Conservation (phyloP, 2,329 filamentous ascomycete species). For the Cladosporium sp. region DNA sequence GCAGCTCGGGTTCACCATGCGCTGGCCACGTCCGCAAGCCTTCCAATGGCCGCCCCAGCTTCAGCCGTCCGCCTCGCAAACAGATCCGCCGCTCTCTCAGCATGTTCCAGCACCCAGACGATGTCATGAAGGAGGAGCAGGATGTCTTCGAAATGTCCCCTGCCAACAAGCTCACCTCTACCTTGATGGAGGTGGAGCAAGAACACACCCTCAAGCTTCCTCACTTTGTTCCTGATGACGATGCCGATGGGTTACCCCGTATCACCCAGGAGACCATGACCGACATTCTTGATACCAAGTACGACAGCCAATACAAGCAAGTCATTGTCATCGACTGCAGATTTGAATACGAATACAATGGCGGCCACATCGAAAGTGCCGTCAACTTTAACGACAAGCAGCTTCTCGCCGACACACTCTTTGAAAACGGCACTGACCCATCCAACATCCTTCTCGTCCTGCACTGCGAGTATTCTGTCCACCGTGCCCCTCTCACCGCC, state of each 20-base stretch:
- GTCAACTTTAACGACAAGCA: slow-evolving; percentile 98
- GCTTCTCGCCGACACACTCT: slow-evolving; percentile 72
- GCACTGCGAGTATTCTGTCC: slow-evolving; percentile 97
- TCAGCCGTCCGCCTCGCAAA: slow-evolving; percentile 70
- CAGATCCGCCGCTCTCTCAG: slow-evolving; percentile 88
- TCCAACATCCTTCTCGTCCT: slow-evolving; percentile 80
- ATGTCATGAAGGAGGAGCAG: slow-evolving; percentile 77
- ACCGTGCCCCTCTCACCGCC: slow-evolving; percentile 93
- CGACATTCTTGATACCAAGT: slow-evolving; percentile 83
- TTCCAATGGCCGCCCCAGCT: slow-evolving; percentile 55
- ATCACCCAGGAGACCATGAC: slow-evolving; percentile 79
- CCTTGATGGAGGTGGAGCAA: slow-evolving; percentile 75
- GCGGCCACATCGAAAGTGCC: slow-evolving; percentile 88
- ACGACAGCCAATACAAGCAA: slow-evolving; percentile 69
- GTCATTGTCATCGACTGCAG: slow-evolving; percentile 91
- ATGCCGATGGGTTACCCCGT: slow-evolving; percentile 80
- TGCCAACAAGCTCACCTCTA: slow-evolving; percentile 56
- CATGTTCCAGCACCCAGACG: slow-evolving; percentile 93
- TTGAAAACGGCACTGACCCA: slow-evolving; percentile 56
- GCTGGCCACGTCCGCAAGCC: slow-evolving; percentile 66
- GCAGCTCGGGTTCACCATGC: slow-evolving; percentile 72
- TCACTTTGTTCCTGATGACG: slow-evolving; percentile 75
- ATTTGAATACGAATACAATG: slow-evolving; percentile 98
- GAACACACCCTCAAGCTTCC: slow-evolving; percentile 70
- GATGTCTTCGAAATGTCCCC: slow-evolving; percentile 51